Evolutionary conservation across 164 flowering plant species (phyloP), one percentile per base, ranked within the genome.

Genomic region (Stephania japonica): DNA sequence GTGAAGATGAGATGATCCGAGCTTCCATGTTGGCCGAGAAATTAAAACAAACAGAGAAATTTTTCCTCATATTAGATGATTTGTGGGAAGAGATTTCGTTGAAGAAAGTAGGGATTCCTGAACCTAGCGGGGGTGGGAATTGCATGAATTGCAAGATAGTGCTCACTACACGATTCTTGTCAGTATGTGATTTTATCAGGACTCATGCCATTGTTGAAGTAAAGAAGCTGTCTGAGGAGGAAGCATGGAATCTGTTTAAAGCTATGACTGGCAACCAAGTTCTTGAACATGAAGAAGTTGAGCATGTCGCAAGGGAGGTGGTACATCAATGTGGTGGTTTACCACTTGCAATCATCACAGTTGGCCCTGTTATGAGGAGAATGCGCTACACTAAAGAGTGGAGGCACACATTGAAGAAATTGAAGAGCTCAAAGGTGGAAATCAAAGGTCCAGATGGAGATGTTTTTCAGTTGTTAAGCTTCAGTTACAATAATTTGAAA

Each of bases 301-400:
- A 27, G 32, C 42, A 26, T 10, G 11, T 71, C 27, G 78, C 81
- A 23, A 66, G 59, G 26, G 4, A 1, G 5, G 66, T 81, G 11
- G 69, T 24, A 0, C 5, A 68, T 7, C 73, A 81, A 68, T 75
- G 83, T 44, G 73, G 21, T 1, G 75, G 83, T 64, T n/a, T 79
- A 25, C 84, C 84, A 0, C 77, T 82, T 5, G 80, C 72, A 0
- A 73, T 82, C 16, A 23, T 75, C 23, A 73, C 79, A 11, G 42
- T 73, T 0, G 80, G 77, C 0, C 42, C 70, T 14, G 70, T 75
- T 59, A 69, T 82, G 78, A 79, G 75, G 6, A 64, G 69, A 27
- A 71, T 42, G 13, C 9, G 19, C 23, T 68, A 71, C 6, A 7
- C 68, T 1, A 11, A 18, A 19, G 76, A 56, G 13, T 82, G 84